Base-by-base conservation (phyloP, 805 yeast species). In the Suhomyces tanzawaensis region DNA sequence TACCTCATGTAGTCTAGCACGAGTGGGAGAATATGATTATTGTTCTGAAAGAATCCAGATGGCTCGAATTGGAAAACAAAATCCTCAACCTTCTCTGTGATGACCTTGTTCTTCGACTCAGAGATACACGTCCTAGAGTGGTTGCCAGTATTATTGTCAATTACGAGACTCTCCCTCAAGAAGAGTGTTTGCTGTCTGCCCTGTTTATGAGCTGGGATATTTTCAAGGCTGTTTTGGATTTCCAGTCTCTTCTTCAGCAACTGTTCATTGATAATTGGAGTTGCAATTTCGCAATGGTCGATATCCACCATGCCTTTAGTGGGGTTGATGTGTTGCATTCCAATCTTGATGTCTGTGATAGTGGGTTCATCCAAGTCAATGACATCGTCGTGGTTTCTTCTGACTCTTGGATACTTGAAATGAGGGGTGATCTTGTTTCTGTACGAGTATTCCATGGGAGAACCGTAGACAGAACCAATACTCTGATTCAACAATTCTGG, bases 341-440 rank as follows among this genome's bases (percentile, higher is more conserved):
- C 74, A 13, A 69, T 51, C 3, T 49, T 42, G n/a, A 50, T 27
- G 12, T 16, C 16, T 15, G 11, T 16, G 7, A 6, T 6, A 9
- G 28, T 11, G 11, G 11, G 24, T 8, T 6, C n/a, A 7, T 24
- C 27, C 27, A 24, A 8, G 27, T 24, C 27, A 7, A 24, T 24
- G n/a, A 14, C 14, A 11, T 29, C 15, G 14, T 8, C 23, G 24
- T 12, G 29, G 35, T 12, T 7, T 24, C 26, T 12, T 18, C 22
- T 34, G 16, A 41, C 39, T 26, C 43, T 51, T 7, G 49, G 52
- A 13, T 46, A 29, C 3, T 45, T 41, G 30, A 54, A 60, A 41
- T 69, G 74, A 4, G 74, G 74, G 0, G 73, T 69, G 13, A 69
- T 43, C 34, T 69, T 69, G 3, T 71, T 61, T 36, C 74, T 44